Conservation (phyloP, 2,329 filamentous ascomycete genomes). For the Hortaea werneckii region DNA sequence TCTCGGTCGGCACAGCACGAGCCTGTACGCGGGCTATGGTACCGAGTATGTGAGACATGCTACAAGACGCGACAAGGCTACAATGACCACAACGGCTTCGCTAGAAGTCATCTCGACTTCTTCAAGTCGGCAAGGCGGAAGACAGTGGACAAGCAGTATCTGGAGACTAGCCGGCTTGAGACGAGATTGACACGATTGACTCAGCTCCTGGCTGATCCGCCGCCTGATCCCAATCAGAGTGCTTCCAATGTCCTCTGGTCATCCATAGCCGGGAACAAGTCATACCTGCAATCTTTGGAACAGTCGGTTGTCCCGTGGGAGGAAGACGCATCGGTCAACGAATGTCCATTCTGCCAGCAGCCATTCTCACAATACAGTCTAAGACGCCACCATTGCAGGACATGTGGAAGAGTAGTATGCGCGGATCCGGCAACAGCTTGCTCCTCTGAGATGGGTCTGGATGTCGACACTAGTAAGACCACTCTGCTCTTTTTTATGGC, state of each 20-base stretch:
- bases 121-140: conserved; percentile 65
- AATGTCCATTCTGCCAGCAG: conserved; percentile 91
- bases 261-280: conserved; percentile 57
- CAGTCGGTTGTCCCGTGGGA: conserved; percentile 94
- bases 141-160: conserved; percentile 70
- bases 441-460: conserved; percentile 73
- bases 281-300: conserved; percentile 64
- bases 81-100: conserved; percentile 59
- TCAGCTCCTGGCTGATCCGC: conserved; percentile 65
- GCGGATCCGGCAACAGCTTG: conserved; percentile 76
- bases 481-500: conserved; percentile 13
- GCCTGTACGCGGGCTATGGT: conserved; percentile 83
- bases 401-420: conserved; percentile 89
- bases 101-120: conserved; percentile 59
- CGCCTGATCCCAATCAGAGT: conserved; percentile 47
- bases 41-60: conserved; percentile 94
- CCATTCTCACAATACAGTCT: conserved; percentile 92
- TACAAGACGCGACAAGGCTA: conserved; percentile 95
- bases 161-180: conserved; percentile 83
- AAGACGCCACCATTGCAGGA: conserved; percentile 83
- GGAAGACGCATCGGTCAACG: conserved; percentile 68
- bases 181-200: conserved; percentile 88
- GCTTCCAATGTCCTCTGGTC: conserved; percentile 43
- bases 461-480: conserved; percentile 54
- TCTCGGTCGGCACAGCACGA: conserved; percentile 83